Conservation (phyloP, 495 filamentous ascomycete species). For the Aspergillus indologenus region DNA sequence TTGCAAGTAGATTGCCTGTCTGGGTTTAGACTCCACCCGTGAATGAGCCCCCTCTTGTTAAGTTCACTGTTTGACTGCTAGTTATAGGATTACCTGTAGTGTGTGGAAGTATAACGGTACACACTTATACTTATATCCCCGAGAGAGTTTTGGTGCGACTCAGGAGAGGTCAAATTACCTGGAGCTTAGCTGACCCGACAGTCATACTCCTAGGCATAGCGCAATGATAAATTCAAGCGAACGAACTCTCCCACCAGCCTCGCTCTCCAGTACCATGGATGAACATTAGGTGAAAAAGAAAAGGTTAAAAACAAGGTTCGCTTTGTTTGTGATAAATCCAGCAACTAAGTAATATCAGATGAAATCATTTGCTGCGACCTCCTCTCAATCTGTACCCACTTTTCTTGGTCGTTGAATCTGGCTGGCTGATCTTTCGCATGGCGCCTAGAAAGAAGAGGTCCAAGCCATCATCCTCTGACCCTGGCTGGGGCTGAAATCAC, state of each 20-base stretch:
- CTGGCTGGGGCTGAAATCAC: not conserved
- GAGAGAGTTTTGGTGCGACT: not conserved
- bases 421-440: constrained; percentile 13
- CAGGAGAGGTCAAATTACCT: not conserved
- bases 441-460: constrained; percentile 5
- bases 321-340: constrained; percentile 16
- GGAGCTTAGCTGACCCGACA: not conserved
- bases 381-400: constrained; percentile 14
- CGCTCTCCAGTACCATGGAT: constrained; percentile 17
- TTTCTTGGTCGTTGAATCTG: not conserved
- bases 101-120: too few relatives aligned
- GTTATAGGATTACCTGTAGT: not conserved
- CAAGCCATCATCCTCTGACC: constrained; percentile 7
- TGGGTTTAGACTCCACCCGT: constrained; percentile 2
- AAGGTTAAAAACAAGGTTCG: constrained; percentile 25
- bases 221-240: not conserved
- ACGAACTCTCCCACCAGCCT: not conserved
- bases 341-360: constrained; percentile 11
- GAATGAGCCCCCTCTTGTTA: not conserved
- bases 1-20: not conserved
- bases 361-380: constrained; percentile 13
- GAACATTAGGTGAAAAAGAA: constrained; percentile 14
- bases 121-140: not conserved
- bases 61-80: not conserved
- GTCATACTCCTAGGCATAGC: not conserved